Evolutionary conservation across 768 basidiomycete genomes (phyloP).

Genomic region (Auricularia heimuer): DNA sequence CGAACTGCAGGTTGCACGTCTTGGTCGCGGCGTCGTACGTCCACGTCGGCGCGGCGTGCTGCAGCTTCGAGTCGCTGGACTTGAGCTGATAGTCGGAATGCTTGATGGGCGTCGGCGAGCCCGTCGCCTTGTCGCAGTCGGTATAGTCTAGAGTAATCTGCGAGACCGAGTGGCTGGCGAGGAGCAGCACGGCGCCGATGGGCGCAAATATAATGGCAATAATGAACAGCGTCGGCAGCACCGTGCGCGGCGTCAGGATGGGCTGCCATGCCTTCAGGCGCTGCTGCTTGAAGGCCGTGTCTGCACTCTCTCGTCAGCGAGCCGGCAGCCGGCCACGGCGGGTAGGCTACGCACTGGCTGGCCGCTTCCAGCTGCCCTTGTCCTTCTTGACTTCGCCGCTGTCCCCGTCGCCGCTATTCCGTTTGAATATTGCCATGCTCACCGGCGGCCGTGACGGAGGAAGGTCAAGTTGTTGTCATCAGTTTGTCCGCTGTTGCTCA

Average conservation of each 20-base stretch:
- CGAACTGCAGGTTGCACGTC: constrained; percentile 74
- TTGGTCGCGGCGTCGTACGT: constrained; percentile 58
- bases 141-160: constrained; percentile 96
- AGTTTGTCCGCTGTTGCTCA: no score
- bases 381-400: constrained; percentile 50
- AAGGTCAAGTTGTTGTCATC: no score
- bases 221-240: constrained; percentile 91
- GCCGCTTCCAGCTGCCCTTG: constrained; percentile 76
- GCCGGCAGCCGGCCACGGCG: not conserved
- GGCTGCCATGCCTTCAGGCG: constrained; percentile 99
- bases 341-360: constrained; percentile 55
- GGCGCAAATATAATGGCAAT: constrained; percentile 92
- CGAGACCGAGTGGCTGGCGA: constrained; percentile 79
- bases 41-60: constrained; percentile 52
- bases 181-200: constrained; percentile 89
- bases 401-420: constrained; percentile 20
- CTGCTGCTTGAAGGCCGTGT: constrained; percentile 99
- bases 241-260: constrained; percentile 94
- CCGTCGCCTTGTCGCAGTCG: constrained; percentile 61
- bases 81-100: constrained; percentile 59
- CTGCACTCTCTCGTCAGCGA: constrained; percentile 29
- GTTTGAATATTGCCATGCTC: not conserved
- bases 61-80: constrained; percentile 41
- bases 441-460: no score
- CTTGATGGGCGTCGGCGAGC: constrained; percentile 39